These are phyloP conservation scores for Neurospora tetrasperma DNA, from an alignment of 495 filamentous ascomycete species.

Conservation along the genomic window DNA sequence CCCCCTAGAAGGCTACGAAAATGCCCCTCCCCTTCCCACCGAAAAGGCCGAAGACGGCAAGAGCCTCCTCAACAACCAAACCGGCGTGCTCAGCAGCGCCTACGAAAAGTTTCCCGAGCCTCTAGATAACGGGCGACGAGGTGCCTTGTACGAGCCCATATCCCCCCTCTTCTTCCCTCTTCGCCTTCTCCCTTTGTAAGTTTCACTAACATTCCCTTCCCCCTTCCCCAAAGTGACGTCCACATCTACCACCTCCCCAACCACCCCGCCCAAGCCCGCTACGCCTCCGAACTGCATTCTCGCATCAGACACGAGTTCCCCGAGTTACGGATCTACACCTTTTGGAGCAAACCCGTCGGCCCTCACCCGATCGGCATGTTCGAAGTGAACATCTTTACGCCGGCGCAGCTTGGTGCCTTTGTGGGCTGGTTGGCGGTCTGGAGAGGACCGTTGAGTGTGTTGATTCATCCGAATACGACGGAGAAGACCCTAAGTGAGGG, in stretches of 20 bases:
- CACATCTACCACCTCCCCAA: constrained; percentile 74
- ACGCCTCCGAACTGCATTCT: constrained; percentile 63
- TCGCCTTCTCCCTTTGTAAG: too few relatives aligned
- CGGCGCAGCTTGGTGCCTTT: constrained; percentile 81
- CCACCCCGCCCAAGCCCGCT: constrained; percentile 50
- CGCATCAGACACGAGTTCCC: constrained; percentile 79
- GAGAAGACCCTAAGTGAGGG: constrained; percentile 10
- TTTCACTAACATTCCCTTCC: background rate
- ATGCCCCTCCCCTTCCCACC: constrained; percentile 47
- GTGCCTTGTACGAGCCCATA: constrained; percentile 39
- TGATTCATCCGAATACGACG: constrained; percentile 74
- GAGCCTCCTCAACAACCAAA: constrained; percentile 49
- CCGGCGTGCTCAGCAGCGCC: constrained; percentile 46
- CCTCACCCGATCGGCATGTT: constrained; percentile 85
- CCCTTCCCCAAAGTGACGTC: constrained; percentile 40
- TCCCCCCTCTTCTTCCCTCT: too few relatives aligned
- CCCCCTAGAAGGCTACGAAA: constrained; percentile 57
- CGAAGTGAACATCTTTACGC: constrained; percentile 80
- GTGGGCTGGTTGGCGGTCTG: constrained; percentile 76
- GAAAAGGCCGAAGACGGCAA: constrained; percentile 60
- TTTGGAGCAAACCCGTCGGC: constrained; percentile 69
- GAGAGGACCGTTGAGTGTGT: constrained; percentile 66
- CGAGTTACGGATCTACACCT: constrained; percentile 69
- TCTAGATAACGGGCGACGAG: constrained; percentile 47
- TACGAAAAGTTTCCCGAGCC: constrained; percentile 58